Base-by-base conservation (phyloP, 352 stramenopile species). In the Blastocystis sp. region DNA sequence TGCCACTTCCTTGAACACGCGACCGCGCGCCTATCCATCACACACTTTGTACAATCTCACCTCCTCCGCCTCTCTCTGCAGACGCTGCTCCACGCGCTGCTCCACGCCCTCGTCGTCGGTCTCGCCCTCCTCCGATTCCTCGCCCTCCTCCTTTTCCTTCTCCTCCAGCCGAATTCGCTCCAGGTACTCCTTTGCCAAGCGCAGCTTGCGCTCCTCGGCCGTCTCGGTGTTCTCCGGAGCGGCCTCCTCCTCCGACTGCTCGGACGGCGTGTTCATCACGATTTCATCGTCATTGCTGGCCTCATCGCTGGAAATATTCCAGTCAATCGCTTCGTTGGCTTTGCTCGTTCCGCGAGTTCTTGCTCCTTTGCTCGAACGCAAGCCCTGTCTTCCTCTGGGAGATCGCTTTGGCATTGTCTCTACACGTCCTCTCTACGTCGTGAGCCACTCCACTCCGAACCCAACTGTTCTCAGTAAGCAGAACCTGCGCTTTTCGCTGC, bases 131-230 rank as follows among this genome's bases (percentile, higher is more conserved):
- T 89, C 90, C 0, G 90, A 91, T 21, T 90, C 91, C 70, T 92
- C 92, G 38, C 92, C 91, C 10, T 92, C 90, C 9, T 88, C 89
- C 0, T 88, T 89, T 65, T 94, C 92, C 88, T 95, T 92, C 64
- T 91, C 89, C 65, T 91, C 93, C 34, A 88, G 28, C n/a, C 65
- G 53, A 81, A 96, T 92, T 90, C 94, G 95, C 86, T 78, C 90
- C 79, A 96, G 76, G 88, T 96, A 95, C 64, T 94, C 91, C 90
- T 95, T 95, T 21, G 94, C 93, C 67, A 96, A 90, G 2, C 94
- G 92, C 87, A 96, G 89, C 64, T 93, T 92, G 90, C 94, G 95
- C 89, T 96, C 93, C 90, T 96, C 92, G 19, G 92, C 92, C 7
- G 92, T 95, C 90, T 96, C 93, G 43, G 93, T 91, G 7, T 89